Base-by-base conservation (phyloP, 306 rosid genomes). In the Sesbania bispinosa region DNA sequence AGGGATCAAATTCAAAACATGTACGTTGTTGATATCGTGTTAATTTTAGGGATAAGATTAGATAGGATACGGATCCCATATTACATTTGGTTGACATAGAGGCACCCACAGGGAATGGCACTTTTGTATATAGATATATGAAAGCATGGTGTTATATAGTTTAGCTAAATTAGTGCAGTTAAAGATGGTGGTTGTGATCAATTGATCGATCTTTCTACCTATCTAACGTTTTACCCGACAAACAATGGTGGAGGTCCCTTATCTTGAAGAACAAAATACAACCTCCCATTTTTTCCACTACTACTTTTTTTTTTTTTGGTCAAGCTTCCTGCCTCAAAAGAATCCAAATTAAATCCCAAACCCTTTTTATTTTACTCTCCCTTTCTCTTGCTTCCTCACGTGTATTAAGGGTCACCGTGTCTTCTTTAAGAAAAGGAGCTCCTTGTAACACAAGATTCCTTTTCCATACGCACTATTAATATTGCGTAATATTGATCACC, bases 261-360 rank as follows among this genome's bases (percentile, higher is more conserved):
- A 43, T 67, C 75, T 63, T 79, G 72, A 79, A 67, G 24, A 77
- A 67, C 58, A 61, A 81, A 78, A 74, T 24, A 65, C 78, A 66
- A 33, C 70, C 62, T 60, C 76, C 58, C 75, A 58, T 63, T 18
- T 79, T 79, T 79, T 63, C 3, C n/a, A n/a, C n/a, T n/a, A n/a
- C 52, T 36, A 46, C 72, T 21, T 32, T 77, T 75, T 64, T 61
- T 63, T 35, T 38, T 55, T 58, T 77, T 71, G 61, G 87, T 83
- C 86, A 81, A 82, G 85, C 82, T n/a, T n/a, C n/a, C 86, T 75
- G 72, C 76, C 84, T 81, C 80, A 57, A 73, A 80, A 78, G 80
- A 68, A 68, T 62, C 77, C 83, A 80, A 84, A 69, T n/a, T n/a
- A n/a, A n/a, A n/a, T 77, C 66, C 57, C 79, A 11, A 62, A 33